Evolutionary conservation across 73 alveolate genomes (phyloP), one percentile per base, ranked within the genome.

Genomic region (Tetrahymena elliotti): DNA sequence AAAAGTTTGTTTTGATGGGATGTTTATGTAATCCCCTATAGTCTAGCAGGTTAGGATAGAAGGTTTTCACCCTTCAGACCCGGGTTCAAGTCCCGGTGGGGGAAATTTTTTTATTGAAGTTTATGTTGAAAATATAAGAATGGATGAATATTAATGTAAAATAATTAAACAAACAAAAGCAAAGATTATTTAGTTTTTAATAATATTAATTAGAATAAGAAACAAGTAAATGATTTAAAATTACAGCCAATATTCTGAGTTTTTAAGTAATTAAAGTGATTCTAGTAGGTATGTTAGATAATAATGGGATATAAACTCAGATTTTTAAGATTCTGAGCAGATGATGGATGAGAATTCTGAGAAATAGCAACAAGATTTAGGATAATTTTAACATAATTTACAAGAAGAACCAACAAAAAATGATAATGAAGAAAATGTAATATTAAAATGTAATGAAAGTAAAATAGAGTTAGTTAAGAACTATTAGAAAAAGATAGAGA

Each of bases 51-150:
- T 68, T 68, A 68, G 88, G 88, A 68, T 68, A 68, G 88, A 68
- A 68, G 88, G 88, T 68, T 68, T 68, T 68, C 88, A 68, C 88
- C 88, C 88, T 68, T 68, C 88, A 68, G 88, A 68, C 88, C 88
- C 88, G 88, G 88, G 88, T 68, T 68, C 88, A 68, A 68, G 88
- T 68, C 88, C 88, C 88, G 88, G 88, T 68, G 88, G 88, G 88
- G 88, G 88, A 68, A 68, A 6, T 16, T 27, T 68, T 68, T 68
- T 52, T 52, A 22, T 0, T 27, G 6, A 68, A 68, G 20, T 47
- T 6, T 11, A 68, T 11, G n/a, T 3, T 31, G 16, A 7, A 11
- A 24, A 6, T 24, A 6, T 27, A 22, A 31, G 11, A 68, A 18
- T 68, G 15, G 54, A 40, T 68, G 18, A 68, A 24, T n/a, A 68